Percentiles rank a stretch among this genome's conserved stretches.
Conservation (phyloP, 2,329 filamentous ascomycete genomes). For the Leptographium flavum region DNA sequence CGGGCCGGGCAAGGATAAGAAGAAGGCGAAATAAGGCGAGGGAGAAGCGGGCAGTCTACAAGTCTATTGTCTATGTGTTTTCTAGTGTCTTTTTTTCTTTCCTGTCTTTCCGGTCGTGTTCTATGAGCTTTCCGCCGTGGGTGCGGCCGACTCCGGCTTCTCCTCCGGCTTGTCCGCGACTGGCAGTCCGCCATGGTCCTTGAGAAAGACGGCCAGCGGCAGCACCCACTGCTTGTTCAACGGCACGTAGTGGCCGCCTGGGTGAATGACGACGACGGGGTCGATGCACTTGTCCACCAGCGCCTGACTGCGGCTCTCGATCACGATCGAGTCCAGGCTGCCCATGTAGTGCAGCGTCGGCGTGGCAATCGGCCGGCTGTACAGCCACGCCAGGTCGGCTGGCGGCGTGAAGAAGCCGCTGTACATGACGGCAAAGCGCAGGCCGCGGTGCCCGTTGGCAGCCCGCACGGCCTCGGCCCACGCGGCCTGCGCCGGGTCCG, state of each 20-base stretch:
- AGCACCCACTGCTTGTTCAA: slow-evolving; percentile 68
- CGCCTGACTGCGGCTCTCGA: slow-evolving; percentile 54
- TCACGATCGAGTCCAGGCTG: slow-evolving; percentile 74
- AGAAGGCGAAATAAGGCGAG: slow-evolving; percentile 18
- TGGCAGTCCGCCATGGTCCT: slow-evolving; percentile 10
- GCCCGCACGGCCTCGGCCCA: slow-evolving; percentile 33
- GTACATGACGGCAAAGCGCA: slow-evolving; percentile 62
- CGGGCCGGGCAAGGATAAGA: slow-evolving; percentile 14
- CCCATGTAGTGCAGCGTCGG: slow-evolving; percentile 73
- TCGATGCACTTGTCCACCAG: slow-evolving; percentile 52
- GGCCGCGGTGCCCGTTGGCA: slow-evolving; percentile 31
- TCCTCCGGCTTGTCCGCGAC: neutral
- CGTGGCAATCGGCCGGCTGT: slow-evolving; percentile 61
- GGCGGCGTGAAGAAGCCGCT: slow-evolving; percentile 60
- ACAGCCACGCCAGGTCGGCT: slow-evolving; percentile 50
- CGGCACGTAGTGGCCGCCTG: slow-evolving; percentile 83
- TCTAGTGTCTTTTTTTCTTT: neutral
- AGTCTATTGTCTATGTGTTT: no score
- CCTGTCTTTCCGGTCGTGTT: no score
- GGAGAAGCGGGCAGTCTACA: slow-evolving; percentile 12
- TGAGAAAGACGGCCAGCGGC: slow-evolving; percentile 38
- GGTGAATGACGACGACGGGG: slow-evolving; percentile 50
- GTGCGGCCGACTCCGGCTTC: neutral
- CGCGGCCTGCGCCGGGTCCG: slow-evolving; percentile 15
- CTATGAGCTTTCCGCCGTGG: no score